Conservation (phyloP, 768 basidiomycete species). For the Suillus brevipes region DNA sequence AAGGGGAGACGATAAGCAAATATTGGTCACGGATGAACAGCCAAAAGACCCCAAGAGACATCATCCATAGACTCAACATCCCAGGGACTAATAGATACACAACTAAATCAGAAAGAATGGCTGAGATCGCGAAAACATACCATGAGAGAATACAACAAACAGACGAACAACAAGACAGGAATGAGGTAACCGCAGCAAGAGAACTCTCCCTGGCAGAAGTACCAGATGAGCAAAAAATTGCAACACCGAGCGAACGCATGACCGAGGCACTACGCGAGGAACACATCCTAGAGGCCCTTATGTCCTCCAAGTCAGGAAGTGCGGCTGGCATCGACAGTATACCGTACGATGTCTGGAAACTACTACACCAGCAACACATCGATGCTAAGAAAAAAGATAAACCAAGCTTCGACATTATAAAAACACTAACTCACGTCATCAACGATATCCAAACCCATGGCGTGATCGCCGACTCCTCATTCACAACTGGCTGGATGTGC, state of each 20-base stretch:
- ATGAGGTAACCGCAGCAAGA: no score
- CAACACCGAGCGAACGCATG: neutral
- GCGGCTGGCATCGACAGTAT: constrained; percentile 29
- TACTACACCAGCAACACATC: neutral
- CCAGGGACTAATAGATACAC: neutral
- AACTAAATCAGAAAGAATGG: neutral
- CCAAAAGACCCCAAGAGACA: neutral
- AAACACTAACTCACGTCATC: neutral
- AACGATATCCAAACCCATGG: constrained; percentile 33
- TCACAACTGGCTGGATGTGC: no score
- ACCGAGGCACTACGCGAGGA: neutral
- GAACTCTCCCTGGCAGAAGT: neutral
- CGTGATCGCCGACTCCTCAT: neutral
- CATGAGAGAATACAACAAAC: rapidly evolving
- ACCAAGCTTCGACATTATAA: no score
- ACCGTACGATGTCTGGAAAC: constrained; percentile 32
- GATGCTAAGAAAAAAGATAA: no score
- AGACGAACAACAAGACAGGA: neutral
- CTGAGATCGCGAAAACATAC: neutral
- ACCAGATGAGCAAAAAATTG: neutral
- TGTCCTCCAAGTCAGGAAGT: constrained; percentile 16
- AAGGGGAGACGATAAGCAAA: neutral
- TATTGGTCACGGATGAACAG: neutral
- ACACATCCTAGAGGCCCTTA: constrained; percentile 20
- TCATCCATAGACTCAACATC: neutral